Conservation (phyloP, 768 basidiomycete species). For the Mycena olivaceomarginata region DNA sequence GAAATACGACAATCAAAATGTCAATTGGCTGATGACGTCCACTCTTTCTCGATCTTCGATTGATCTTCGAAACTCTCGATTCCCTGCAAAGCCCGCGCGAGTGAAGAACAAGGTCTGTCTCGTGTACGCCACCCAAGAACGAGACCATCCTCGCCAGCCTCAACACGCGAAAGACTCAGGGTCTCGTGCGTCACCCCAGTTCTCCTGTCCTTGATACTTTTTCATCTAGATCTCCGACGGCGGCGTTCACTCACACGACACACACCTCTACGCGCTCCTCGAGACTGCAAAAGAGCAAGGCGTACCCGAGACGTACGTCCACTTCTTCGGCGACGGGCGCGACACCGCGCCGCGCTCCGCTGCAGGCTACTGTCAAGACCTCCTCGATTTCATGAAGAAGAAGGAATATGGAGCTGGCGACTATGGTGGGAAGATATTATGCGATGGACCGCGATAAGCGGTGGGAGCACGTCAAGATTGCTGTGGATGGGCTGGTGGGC, state of each 20-base stretch:
- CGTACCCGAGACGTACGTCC: slow-evolving; percentile 91
- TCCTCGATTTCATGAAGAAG: slow-evolving; percentile 86
- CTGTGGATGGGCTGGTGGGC: slow-evolving; percentile 65
- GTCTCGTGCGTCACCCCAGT: slow-evolving; percentile 74
- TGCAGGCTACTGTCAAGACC: slow-evolving; percentile 83
- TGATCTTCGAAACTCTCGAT: too few species aligned
- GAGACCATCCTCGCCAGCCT: slow-evolving; percentile 82
- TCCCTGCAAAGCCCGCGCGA: slow-evolving; percentile 45
- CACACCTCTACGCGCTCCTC: slow-evolving; percentile 92
- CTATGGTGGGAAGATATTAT: slow-evolving; percentile 94
- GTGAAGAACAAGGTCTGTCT: slow-evolving; percentile 94
- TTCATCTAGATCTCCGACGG: slow-evolving; percentile 88
- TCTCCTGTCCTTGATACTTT: neutral
- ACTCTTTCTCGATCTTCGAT: too few species aligned
- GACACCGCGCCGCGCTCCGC: slow-evolving; percentile 95
- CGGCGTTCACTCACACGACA: slow-evolving; percentile 96
- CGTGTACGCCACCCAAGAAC: slow-evolving; percentile 70
- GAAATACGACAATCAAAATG: too few species aligned
- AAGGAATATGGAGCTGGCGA: slow-evolving; percentile 89
- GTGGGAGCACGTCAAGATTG: slow-evolving; percentile 95
- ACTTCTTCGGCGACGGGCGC: slow-evolving; percentile 97
- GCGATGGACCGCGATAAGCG: slow-evolving; percentile 98
- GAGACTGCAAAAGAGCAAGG: too few species aligned
- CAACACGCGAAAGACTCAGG: slow-evolving; percentile 85
- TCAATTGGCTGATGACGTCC: too few species aligned